Percentiles rank a stretch among this genome's conserved stretches.
Evolutionary conservation across 768 basidiomycete genomes (phyloP).

Genomic region (Boletus sp.): DNA sequence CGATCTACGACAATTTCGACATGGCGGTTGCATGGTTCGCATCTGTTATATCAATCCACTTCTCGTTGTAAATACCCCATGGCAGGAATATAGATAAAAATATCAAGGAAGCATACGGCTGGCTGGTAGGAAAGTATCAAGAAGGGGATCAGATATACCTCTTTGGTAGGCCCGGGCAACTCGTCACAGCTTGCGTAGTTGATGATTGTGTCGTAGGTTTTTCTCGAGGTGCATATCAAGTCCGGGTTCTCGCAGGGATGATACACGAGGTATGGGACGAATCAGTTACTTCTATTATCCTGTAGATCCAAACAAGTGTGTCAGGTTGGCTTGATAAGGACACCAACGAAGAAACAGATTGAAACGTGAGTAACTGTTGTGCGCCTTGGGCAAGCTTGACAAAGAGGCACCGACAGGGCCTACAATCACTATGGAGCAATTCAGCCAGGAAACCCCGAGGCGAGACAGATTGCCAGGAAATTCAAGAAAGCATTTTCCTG

Average conservation of each 20-base stretch:
- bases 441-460: not conserved
- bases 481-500: not conserved
- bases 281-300: not conserved
- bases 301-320: not conserved
- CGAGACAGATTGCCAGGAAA: not conserved
- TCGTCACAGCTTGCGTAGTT: no score
- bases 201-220: not conserved
- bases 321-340: not conserved
- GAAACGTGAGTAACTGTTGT: not conserved
- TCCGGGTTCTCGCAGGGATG: not conserved
- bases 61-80: not conserved
- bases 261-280: not conserved
- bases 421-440: not conserved
- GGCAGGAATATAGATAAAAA: not conserved
- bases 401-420: not conserved
- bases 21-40: not conserved
- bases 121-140: not conserved
- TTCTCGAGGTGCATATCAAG: slow-evolving; percentile 1
- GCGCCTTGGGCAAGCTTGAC: no score
- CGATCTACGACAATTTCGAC: not conserved
- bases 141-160: not conserved
- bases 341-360: not conserved
- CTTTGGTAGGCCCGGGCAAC: not conserved
- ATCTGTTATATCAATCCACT: not conserved
- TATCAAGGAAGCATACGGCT: not conserved